phyloP scores from a whole-genome alignment of 2,329 filamentous ascomycete genomes.

The Lasiodiplodia theobromae region DNA sequence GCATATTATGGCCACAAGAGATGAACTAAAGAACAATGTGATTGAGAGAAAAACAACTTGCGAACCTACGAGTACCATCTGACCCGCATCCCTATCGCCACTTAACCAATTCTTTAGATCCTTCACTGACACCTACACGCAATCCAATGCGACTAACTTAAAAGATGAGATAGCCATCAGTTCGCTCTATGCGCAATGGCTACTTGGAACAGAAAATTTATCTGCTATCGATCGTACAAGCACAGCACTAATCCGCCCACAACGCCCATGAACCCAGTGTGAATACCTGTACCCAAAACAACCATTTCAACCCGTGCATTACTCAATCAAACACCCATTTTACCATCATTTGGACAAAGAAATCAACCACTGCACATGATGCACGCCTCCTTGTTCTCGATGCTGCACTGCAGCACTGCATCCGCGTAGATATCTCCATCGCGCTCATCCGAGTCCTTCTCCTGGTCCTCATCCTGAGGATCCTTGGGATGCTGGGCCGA shows the following conservation, averaged over 20 bases:
- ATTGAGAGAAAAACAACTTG: too few relatives aligned
- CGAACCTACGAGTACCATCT: too few relatives aligned
- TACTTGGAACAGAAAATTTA: neutral
- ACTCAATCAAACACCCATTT: conserved; percentile 14
- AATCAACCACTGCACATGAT: conserved; percentile 74
- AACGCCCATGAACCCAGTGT: conserved; percentile 17
- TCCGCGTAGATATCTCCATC: conserved; percentile 96
- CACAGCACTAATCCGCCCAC: neutral
- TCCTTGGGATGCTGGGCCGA: conserved; percentile 53
- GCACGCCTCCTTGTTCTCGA: conserved; percentile 94
- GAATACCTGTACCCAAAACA: conserved; percentile 12
- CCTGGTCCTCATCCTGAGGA: conserved; percentile 74
- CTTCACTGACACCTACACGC: too few relatives aligned
- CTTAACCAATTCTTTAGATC: too few relatives aligned
- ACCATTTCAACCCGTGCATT: neutral
- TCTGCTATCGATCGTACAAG: conserved; percentile 1
- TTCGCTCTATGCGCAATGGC: conserved; percentile 3
- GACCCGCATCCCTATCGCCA: too few relatives aligned
- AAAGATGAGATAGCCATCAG: neutral
- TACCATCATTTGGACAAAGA: neutral
- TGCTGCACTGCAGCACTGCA: conserved; percentile 90
- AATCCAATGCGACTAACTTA: neutral
- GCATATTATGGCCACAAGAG: neutral
- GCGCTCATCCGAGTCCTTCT: conserved; percentile 73
- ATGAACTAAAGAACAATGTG: too few relatives aligned